Evolutionary conservation across 768 basidiomycete species (phyloP), one percentile per base, ranked within the genome.

Genomic region (Mycena floridula): DNA sequence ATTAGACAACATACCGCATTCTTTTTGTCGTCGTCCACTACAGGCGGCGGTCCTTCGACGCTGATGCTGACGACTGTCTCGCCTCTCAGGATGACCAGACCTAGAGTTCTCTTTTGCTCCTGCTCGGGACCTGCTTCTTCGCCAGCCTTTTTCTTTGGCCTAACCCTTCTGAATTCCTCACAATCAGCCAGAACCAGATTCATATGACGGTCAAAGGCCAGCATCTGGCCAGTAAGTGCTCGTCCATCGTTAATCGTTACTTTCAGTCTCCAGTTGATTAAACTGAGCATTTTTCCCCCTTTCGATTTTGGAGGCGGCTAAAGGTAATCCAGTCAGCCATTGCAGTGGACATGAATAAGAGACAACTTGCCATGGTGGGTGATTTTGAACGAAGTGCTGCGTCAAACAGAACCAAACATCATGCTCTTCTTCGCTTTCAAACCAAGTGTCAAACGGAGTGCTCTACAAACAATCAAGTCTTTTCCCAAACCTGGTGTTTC

Each of bases 201-300:
- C 96, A 98, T 99, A 68, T 99, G 96, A 59, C 89, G 85, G 72
- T 99, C 96, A 63, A 97, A 99, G 42, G 96, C 96, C 63, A 99
- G 86, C 90, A 98, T 96, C 70, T 98, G 96, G 32, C 96, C 96
- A 37, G 89, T 91, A 56, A 98, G 72, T 45, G 88, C 80, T 64
- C 96, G 89, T 48, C 93, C 93, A 66, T 99, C 96, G 82, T 85
- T 96, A 67, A 98, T 84, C 47, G 93, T 96, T 47, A 98, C 84
- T 69, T 89, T 94, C 54, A 99, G 79, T 66, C 95, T 77, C 89
- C 95, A 97, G 70, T 98, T 93, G 74, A 99, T 81, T 70, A 98
- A 85, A 64, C 84, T 69, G 63, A 95, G 84, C 92, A 99, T 96
- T 76, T 94, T 93, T 64, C 94, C 93, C 61, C 92, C 92, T 73